Evolutionary conservation across 805 yeast genomes (phyloP), one percentile per base, ranked within the genome.

Genomic region (Cyberlindnera misumaiensis): DNA sequence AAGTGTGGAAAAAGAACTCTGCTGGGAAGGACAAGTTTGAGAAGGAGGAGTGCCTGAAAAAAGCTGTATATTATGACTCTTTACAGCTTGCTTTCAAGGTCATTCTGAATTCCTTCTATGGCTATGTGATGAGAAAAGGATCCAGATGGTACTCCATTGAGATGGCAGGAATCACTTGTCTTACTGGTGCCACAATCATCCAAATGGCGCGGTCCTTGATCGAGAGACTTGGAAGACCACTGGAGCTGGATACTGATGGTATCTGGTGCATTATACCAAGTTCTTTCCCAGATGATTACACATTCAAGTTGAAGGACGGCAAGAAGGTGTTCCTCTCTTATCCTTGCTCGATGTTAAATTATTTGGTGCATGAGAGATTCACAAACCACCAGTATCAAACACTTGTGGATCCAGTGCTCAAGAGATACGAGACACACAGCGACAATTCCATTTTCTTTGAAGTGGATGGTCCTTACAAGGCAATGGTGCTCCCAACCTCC

Each of bases 141-240:
- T 93, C 98, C 0, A 73, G 99, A 43, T 93, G 99, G 99, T 93
- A 89, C 54, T 93, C 98, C 0, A 88, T 93, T 93, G 98, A 93
- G 60, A 93, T 94, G 98, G 99, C 98, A 0, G 99, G 99, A 46
- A 93, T 93, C 14, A 93, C 99, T 0, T 94, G 98, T 71, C 70
- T 89, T 35, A 93, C 98, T 0, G 99, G 99, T 38, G 96, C 98
- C 1, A 87, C 95, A 0, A 93, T 93, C 51, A 93, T 93, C 67
- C 97, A 94, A 62, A 84, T 90, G 93, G 99, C 99, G 0, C 71
- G 97, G 45, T 65, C 83, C 1, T 65, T 93, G 42, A 96, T 93
- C 11, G 97, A 90, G 58, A 68, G 96, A 52, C 65, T 94, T 4
- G 99, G 99, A 2, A 72, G 97, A 50, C 98, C 98, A 0, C 66